Conservation (phyloP, 768 basidiomycete species). For the Lactarius pseudohatsudake region DNA sequence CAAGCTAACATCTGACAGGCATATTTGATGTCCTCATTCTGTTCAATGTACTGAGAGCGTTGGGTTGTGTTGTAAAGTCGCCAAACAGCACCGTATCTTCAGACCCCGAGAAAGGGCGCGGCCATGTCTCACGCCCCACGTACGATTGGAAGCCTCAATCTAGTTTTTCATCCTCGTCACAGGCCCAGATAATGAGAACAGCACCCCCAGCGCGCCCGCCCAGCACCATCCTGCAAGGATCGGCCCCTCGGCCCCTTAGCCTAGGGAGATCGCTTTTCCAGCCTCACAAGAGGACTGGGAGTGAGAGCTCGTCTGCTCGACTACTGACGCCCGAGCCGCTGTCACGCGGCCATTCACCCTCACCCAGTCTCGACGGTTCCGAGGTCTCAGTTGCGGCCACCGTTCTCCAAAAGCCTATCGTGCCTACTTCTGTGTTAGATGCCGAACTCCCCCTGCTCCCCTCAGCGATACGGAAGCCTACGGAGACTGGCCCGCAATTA, state of each 20-base stretch:
- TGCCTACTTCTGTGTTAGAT: constrained; percentile 30
- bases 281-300: constrained; percentile 19
- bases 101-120: constrained; percentile 11
- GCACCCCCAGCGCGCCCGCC: constrained; percentile 8
- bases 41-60: constrained; percentile 64
- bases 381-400: constrained; percentile 4
- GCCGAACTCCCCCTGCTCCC: constrained; percentile 30
- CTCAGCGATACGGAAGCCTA: constrained; percentile 22
- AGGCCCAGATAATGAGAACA: background rate
- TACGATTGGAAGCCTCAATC: constrained; percentile 7
- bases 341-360: constrained; percentile 14
- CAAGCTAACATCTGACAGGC: constrained; percentile 42
- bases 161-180: background rate
- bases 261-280: constrained; percentile 2
- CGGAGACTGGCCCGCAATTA: constrained; percentile 17
- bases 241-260: background rate
- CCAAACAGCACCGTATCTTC: background rate
- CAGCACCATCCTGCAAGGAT: background rate
- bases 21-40: constrained; percentile 64
- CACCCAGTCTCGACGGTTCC: constrained; percentile 13
- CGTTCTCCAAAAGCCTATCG: constrained; percentile 26
- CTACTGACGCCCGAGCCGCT: constrained; percentile 21
- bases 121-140: background rate
- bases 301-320: constrained; percentile 28
- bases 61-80: constrained; percentile 51